A percentile compares a stretch with the other conserved stretches of the same genome.
Conservation (phyloP, 495 filamentous ascomycete genomes). For the Ramalina intermedia region DNA sequence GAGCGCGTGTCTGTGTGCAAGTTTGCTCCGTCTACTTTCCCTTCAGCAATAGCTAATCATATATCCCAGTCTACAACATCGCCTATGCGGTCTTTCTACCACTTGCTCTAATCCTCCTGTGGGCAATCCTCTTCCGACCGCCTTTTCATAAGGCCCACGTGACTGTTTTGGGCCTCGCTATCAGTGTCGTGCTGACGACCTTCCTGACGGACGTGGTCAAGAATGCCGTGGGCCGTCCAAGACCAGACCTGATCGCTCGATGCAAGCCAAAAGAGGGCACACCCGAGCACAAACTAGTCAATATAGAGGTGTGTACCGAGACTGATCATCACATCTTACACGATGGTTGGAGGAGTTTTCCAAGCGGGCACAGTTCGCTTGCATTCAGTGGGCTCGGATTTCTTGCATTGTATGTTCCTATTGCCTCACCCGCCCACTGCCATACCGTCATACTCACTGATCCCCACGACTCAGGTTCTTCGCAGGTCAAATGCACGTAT, state of each 20-base stretch:
- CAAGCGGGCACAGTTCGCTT: slow-evolving; percentile 61
- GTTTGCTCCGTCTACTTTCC: slow-evolving; percentile 14
- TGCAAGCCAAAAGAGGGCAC: slow-evolving; percentile 61
- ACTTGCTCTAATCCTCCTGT: slow-evolving; percentile 45
- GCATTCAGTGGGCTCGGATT: slow-evolving; percentile 79
- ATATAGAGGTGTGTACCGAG: slow-evolving; percentile 68
- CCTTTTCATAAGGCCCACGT: slow-evolving; percentile 72
- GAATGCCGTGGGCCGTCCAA: slow-evolving; percentile 77
- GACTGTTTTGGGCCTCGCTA: slow-evolving; percentile 63
- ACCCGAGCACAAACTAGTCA: slow-evolving; percentile 50
- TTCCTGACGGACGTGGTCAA: slow-evolving; percentile 88
- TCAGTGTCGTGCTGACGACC: slow-evolving; percentile 59
- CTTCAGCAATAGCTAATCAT: slow-evolving; percentile 5
- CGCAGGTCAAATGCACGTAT: slow-evolving; percentile 63
- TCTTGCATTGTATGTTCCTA: slow-evolving; percentile 40
- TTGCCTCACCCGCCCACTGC: not conserved
- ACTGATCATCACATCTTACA: slow-evolving; percentile 61
- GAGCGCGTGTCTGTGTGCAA: slow-evolving; percentile 73
- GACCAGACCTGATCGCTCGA: slow-evolving; percentile 80
- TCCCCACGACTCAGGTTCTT: slow-evolving; percentile 38
- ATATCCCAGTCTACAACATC: slow-evolving; percentile 49
- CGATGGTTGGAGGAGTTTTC: slow-evolving; percentile 89
- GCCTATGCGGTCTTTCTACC: slow-evolving; percentile 63
- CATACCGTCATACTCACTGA: not conserved
- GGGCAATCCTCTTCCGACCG: slow-evolving; percentile 45